phyloP scores from a whole-genome alignment of 1,284 basidiomycete species.

The Bondarzewia mesenterica region DNA sequence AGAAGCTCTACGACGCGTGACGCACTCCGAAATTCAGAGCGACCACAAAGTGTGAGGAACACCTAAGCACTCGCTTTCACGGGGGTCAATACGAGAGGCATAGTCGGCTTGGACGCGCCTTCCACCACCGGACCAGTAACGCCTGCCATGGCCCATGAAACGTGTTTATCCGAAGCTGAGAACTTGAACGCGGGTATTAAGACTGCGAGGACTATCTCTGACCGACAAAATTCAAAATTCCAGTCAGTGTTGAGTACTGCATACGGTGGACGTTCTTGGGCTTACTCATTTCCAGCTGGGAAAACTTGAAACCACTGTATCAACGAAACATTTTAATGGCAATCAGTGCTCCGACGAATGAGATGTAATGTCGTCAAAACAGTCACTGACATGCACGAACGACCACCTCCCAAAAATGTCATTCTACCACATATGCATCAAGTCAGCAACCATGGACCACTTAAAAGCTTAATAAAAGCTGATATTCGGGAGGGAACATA shows the following conservation, averaged over 20 bases:
- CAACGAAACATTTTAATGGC: neutral
- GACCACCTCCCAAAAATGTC: conserved; percentile 7
- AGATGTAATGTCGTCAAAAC: neutral
- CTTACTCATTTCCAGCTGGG: conserved; percentile 4
- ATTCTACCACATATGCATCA: neutral
- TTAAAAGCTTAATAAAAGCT: neutral
- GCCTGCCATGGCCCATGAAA: neutral
- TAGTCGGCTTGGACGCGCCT: neutral
- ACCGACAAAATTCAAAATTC: neutral
- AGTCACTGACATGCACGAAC: conserved; percentile 4
- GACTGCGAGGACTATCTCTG: neutral
- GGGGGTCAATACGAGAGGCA: neutral
- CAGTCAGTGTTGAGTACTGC: neutral
- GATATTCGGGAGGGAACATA: neutral
- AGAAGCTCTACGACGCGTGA: too few species aligned
- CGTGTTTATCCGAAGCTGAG: neutral
- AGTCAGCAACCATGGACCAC: neutral
- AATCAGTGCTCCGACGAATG: neutral
- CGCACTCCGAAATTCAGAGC: too few species aligned
- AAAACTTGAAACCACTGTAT: conserved; percentile 3
- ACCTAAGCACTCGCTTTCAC: too few species aligned
- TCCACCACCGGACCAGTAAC: neutral
- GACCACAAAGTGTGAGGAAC: too few species aligned
- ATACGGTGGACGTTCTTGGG: neutral
- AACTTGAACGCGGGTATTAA: neutral